Evolutionary conservation across 2,329 filamentous ascomycete genomes (phyloP).

Genomic region (Neoscytalidium dimidiatum): DNA sequence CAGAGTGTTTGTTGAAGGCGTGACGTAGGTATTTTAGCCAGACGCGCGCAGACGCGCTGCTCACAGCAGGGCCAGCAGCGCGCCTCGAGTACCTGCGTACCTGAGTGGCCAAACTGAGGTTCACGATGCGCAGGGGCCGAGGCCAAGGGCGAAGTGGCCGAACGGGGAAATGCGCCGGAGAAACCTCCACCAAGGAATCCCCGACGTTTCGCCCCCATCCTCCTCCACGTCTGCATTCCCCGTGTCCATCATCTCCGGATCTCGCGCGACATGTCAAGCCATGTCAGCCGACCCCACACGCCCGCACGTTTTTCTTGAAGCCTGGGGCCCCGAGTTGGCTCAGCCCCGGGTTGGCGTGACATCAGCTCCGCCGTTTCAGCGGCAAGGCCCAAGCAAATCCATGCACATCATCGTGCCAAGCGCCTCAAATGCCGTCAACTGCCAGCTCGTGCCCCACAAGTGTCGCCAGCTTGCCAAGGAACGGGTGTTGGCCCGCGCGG

Average conservation of each 20-base stretch:
- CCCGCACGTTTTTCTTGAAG: background rate
- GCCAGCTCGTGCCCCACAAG: conserved; percentile 9
- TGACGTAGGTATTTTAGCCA: conserved; percentile 14
- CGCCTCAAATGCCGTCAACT: conserved; percentile 5
- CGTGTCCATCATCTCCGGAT: background rate
- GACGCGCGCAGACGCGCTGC: conserved; percentile 2
- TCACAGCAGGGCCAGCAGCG: background rate
- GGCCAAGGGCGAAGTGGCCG: background rate
- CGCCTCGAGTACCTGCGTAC: background rate
- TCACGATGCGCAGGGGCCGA: conserved; percentile 13
- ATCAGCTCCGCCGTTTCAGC: background rate
- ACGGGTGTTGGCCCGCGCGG: conserved; percentile 13
- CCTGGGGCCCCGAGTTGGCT: background rate
- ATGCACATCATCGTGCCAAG: background rate
- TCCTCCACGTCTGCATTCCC: background rate
- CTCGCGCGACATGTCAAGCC: background rate
- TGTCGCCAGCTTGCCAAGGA: conserved; percentile 4
- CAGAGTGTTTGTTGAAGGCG: background rate
- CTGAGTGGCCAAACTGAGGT: background rate
- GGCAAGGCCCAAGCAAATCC: background rate
- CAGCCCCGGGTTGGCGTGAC: background rate
- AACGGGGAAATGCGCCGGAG: conserved; percentile 12
- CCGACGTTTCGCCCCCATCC: background rate
- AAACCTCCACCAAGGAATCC: background rate
- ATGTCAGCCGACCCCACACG: background rate